Evolutionary conservation across 2,329 filamentous ascomycete genomes (phyloP), one percentile per base, ranked within the genome.

Genomic region (Beauveria pseudobassiana): DNA sequence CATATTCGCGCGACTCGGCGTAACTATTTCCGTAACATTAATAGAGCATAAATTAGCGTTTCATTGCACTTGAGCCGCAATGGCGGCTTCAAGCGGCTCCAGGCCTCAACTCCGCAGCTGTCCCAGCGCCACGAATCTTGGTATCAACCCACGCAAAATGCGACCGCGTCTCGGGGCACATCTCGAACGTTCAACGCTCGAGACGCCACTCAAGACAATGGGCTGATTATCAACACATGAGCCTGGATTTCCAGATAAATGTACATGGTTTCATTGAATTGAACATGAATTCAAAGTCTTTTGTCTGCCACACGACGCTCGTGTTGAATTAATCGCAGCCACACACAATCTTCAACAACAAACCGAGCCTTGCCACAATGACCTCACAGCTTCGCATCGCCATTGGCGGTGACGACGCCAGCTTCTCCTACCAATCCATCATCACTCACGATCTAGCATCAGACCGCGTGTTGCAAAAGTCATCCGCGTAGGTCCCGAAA

Each of bases 381-480:
- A 7, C 34, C 51, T 8, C 30, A 20, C 40, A 40, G n/a, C 51
- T 53, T 24, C 51, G 51, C 51, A 53, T 57, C 18, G 51, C 34
- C 12, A 24, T 53, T 20, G 51, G 34, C 20, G 51, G 51, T 20
- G 51, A 53, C 34, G 88, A 90, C 67, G 90, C 90, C 63, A 91
- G 91, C 71, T 82, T 89, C 69, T 78, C 77, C 66, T 95, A 95
- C 83, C 93, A 93, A 75, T 84, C 86, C 71, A 83, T 84, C 67
- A 87, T 96, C 77, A 90, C 89, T 71, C 78, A 80, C 58, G 87
- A 90, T 70, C 84, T 96, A 63, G 80, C 87, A 66, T 78, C 82
- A 54, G 84, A 89, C 75, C 82, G 2, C 84, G 86, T 64, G 89
- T 96, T 65, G 75, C 80, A 60, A 80, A 82, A 63, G 80, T 95